phyloP scores from a whole-genome alignment of 2,329 filamentous ascomycete species.

The Alternaria sp. region DNA sequence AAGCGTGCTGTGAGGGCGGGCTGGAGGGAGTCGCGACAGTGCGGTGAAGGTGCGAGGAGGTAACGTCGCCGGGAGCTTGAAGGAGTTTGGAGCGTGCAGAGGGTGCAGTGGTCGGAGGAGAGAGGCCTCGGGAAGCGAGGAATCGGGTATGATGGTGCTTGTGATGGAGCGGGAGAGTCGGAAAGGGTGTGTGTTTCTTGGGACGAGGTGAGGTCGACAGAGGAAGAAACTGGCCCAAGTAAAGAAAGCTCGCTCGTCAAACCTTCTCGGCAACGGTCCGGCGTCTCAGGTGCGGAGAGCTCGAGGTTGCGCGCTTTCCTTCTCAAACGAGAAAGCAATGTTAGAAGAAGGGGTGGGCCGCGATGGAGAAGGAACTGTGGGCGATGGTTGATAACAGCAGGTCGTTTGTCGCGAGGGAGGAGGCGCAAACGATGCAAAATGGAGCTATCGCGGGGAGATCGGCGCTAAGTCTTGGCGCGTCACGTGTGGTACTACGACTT shows the following conservation, averaged over 20 bases:
- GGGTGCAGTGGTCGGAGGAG: constrained; percentile 39
- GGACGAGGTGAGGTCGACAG: constrained; percentile 38
- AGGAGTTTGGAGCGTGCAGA: constrained; percentile 42
- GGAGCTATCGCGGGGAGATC: constrained; percentile 23
- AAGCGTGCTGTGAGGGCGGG: constrained; percentile 80
- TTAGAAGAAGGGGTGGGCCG: constrained; percentile 21
- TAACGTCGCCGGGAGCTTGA: constrained; percentile 44
- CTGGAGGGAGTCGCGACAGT: constrained; percentile 38
- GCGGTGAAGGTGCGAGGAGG: constrained; percentile 38
- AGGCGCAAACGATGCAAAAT: constrained; percentile 23
- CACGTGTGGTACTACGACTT: constrained; percentile 18
- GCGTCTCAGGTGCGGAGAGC: constrained; percentile 29
- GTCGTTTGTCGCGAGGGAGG: constrained; percentile 23
- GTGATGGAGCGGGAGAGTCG: constrained; percentile 41
- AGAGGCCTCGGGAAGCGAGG: constrained; percentile 32
- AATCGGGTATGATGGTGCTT: constrained; percentile 34
- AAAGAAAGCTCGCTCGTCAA: constrained; percentile 50
- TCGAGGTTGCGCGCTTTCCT: constrained; percentile 27
- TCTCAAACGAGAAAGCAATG: constrained; percentile 20
- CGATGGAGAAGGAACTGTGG: constrained; percentile 27
- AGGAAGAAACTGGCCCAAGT: constrained; percentile 42
- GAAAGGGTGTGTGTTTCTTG: constrained; percentile 32
- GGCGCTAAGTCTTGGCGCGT: constrained; percentile 26
- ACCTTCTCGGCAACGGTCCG: constrained; percentile 43
- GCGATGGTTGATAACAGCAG: constrained; percentile 20